Conservation (phyloP, 345 rosid genomes). For the Noccaea caerulescens region DNA sequence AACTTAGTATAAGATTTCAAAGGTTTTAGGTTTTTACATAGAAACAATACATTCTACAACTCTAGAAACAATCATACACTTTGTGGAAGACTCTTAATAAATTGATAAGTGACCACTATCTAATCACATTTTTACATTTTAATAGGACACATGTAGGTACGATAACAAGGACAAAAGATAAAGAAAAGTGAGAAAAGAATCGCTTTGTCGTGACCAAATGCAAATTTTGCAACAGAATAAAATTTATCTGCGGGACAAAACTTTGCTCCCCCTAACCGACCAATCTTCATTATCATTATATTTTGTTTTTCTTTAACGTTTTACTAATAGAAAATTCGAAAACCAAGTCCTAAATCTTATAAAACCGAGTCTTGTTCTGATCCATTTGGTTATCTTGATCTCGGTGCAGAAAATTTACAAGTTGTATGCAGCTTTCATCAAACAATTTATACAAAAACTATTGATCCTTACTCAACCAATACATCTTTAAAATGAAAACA, state of each 20-base stretch:
- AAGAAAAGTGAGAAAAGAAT: conserved; percentile 35
- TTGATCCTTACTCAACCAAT: too few relatives aligned
- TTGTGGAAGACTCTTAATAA: too few relatives aligned
- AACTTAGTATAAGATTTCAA: too few relatives aligned
- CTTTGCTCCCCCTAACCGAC: conserved; percentile 35
- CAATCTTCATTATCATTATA: conserved; percentile 9
- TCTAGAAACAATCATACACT: too few relatives aligned
- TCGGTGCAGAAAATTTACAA: too few relatives aligned
- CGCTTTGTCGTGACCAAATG: conserved; percentile 49
- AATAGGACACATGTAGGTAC: conserved; percentile 30
- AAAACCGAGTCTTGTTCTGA: background rate
- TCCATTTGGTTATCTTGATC: too few relatives aligned
- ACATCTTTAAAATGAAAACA: background rate
- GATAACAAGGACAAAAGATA: conserved; percentile 16
- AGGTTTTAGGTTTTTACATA: too few relatives aligned
- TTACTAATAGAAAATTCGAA: background rate
- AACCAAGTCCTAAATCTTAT: background rate
- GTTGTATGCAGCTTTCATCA: too few relatives aligned
- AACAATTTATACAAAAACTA: too few relatives aligned
- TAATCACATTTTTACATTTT: conserved; percentile 5
- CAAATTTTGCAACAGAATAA: conserved; percentile 41
- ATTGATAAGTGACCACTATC: too few relatives aligned
- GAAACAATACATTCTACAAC: too few relatives aligned
- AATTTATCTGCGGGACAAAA: background rate
- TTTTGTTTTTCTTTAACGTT: background rate